phyloP scores from a whole-genome alignment of 345 rosid species.

The Lepidium didymum region DNA sequence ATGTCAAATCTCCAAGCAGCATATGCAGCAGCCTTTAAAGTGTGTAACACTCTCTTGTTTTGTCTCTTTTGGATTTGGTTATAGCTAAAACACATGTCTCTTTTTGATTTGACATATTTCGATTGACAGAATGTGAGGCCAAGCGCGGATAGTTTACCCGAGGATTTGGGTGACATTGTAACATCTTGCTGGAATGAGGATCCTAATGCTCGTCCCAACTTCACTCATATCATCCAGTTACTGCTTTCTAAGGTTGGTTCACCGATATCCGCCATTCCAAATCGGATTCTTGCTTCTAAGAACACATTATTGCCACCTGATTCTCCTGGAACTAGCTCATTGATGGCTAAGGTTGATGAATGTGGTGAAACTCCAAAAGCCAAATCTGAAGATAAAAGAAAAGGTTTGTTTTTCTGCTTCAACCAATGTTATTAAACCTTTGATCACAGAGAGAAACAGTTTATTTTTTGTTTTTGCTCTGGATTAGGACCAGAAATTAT shows the following conservation, averaged over 20 bases:
- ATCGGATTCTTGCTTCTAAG: conserved; percentile 49
- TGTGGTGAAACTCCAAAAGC: conserved; percentile 66
- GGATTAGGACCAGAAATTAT: conserved; percentile 9
- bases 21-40: conserved; percentile 96
- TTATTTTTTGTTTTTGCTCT: conserved; percentile 5
- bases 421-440: conserved; percentile 57
- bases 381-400: conserved; percentile 41
- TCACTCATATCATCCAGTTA: conserved; percentile 77
- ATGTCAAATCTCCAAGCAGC: conserved; percentile 99
- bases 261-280: conserved; percentile 50
- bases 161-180: conserved; percentile 64
- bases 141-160: conserved; percentile 74
- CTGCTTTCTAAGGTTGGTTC: conserved; percentile 56
- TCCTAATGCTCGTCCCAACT: conserved; percentile 79
- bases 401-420: conserved; percentile 82
- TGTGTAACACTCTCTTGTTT: conserved; percentile 2
- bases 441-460: background rate
- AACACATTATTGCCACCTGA: conserved; percentile 69
- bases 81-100: background rate
- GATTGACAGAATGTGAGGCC: conserved; percentile 75
- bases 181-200: conserved; percentile 96
- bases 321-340: conserved; percentile 88
- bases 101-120: background rate
- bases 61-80: background rate
- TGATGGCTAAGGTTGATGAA: conserved; percentile 66